phyloP scores from a whole-genome alignment of 1,139 yeast genomes.

The Geotrichum reessii region DNA sequence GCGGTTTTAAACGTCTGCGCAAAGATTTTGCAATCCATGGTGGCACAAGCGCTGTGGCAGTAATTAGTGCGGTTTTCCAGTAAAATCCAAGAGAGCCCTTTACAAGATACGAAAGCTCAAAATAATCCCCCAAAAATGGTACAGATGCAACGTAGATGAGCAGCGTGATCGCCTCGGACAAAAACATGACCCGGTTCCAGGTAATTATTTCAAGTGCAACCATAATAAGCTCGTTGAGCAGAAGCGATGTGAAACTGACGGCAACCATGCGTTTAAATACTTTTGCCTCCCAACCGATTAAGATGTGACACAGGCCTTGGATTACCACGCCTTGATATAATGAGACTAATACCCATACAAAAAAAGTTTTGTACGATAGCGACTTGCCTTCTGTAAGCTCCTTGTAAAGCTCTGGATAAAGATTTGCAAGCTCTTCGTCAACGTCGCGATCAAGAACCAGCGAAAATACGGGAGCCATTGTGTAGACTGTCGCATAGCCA shows the following conservation, averaged over 20 bases:
- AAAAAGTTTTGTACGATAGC: constrained; percentile 78
- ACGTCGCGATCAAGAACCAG: constrained; percentile 88
- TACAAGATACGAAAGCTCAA: constrained; percentile 57
- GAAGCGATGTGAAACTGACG: constrained; percentile 70
- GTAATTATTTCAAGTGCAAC: constrained; percentile 86
- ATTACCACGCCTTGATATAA: constrained; percentile 77
- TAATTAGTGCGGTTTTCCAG: constrained; percentile 64
- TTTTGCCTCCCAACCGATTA: constrained; percentile 53
- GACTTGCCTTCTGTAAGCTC: constrained; percentile 87
- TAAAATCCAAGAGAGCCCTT: constrained; percentile 47
- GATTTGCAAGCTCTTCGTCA: constrained; percentile 77
- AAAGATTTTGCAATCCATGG: constrained; percentile 81
- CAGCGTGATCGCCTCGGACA: constrained; percentile 67
- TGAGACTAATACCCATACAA: constrained; percentile 85
- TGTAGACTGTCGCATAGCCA: constrained; percentile 93
- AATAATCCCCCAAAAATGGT: constrained; percentile 84
- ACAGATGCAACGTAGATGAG: constrained; percentile 63
- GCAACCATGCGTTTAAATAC: constrained; percentile 73
- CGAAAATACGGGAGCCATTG: constrained; percentile 98
- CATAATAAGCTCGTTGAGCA: constrained; percentile 86
- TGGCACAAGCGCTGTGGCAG: constrained; percentile 72
- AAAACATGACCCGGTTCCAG: constrained; percentile 77
- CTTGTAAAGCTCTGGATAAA: constrained; percentile 91
- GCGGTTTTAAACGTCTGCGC: constrained; percentile 76
- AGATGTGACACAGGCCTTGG: constrained; percentile 72